These are phyloP conservation scores for Suillus variegatus DNA, from an alignment of 768 basidiomycete genomes.

Conservation along the genomic window DNA sequence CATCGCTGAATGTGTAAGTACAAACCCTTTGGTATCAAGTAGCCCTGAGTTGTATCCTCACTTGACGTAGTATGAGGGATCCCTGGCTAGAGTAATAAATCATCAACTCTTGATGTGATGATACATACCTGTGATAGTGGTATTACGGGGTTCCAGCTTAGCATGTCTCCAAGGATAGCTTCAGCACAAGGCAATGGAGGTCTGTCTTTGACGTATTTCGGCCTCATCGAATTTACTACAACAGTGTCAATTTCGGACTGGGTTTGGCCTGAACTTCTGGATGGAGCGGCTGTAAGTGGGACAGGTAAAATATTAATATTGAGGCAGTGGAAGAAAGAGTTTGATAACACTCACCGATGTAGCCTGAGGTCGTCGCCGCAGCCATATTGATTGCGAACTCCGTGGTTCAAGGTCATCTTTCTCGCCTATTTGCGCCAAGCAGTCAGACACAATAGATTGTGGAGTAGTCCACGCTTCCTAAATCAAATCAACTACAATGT, in stretches of 20 bases:
- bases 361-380: slow-evolving; percentile 15
- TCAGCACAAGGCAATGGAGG: slow-evolving; percentile 16
- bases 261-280: slow-evolving; percentile 25
- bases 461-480: slow-evolving; percentile 24
- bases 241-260: slow-evolving; percentile 18
- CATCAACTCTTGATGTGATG: not conserved
- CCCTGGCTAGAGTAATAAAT: slow-evolving; percentile 10
- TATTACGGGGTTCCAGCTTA: slow-evolving; percentile 23
- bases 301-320: not conserved
- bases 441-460: slow-evolving; percentile 24
- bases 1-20: not conserved
- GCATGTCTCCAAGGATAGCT: slow-evolving; percentile 17
- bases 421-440: slow-evolving; percentile 10
- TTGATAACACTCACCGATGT: slow-evolving; percentile 20
- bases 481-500: not conserved
- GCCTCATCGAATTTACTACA: slow-evolving; percentile 20
- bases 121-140: slow-evolving; percentile 20
- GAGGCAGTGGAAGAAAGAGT: not conserved
- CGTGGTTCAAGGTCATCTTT: slow-evolving; percentile 4
- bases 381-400: slow-evolving; percentile 23
- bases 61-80: slow-evolving; percentile 33
- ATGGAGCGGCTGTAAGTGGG: slow-evolving; percentile 8
- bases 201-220: slow-evolving; percentile 19
- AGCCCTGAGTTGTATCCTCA: slow-evolving; percentile 44
- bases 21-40: slow-evolving; percentile 55